These are phyloP conservation scores for Leucosporidium scottii DNA, from an alignment of 768 basidiomycete species.

Conservation along the genomic window DNA sequence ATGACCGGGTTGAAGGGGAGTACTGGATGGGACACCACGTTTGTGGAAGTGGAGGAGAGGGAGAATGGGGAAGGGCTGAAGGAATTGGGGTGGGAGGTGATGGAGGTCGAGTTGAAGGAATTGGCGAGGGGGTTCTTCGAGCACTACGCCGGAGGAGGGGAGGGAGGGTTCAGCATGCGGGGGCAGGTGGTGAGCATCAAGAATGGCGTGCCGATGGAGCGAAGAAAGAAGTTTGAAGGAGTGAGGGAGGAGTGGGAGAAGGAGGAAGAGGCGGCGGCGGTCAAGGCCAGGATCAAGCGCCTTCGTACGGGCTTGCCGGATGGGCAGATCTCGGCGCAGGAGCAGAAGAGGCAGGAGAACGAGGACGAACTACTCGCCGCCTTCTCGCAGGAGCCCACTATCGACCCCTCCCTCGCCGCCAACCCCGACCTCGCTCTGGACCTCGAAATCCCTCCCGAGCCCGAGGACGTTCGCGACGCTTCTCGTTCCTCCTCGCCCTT, in stretches of 20 bases:
- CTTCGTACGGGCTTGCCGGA: neutral
- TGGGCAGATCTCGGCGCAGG: conserved; percentile 10
- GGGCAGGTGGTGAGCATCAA: conserved; percentile 18
- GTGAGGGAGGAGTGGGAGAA: neutral
- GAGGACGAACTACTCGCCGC: conserved; percentile 1
- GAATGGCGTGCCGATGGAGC: conserved; percentile 13
- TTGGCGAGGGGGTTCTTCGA: conserved; percentile 31
- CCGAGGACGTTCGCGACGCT: conserved; percentile 5
- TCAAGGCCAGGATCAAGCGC: too few species aligned
- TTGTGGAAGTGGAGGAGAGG: conserved; percentile 19
- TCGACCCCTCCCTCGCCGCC: neutral
- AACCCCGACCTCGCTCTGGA: neutral
- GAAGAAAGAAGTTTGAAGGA: conserved; percentile 2
- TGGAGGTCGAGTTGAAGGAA: conserved; percentile 3
- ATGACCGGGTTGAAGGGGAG: neutral
- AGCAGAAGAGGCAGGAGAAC: neutral
- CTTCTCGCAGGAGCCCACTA: neutral
- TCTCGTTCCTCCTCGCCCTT: conserved; percentile 21
- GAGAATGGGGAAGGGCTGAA: neutral
- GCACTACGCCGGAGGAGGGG: conserved; percentile 3
- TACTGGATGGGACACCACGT: conserved; percentile 29
- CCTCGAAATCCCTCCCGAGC: neutral
- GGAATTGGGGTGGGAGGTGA: neutral
- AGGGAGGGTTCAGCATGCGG: conserved; percentile 5
- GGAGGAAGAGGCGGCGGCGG: neutral